A percentile compares a stretch with the other conserved stretches of the same genome.
phyloP scores from a whole-genome alignment of 129 eudicot genomes.

The Heracleum sosnowskyi region DNA sequence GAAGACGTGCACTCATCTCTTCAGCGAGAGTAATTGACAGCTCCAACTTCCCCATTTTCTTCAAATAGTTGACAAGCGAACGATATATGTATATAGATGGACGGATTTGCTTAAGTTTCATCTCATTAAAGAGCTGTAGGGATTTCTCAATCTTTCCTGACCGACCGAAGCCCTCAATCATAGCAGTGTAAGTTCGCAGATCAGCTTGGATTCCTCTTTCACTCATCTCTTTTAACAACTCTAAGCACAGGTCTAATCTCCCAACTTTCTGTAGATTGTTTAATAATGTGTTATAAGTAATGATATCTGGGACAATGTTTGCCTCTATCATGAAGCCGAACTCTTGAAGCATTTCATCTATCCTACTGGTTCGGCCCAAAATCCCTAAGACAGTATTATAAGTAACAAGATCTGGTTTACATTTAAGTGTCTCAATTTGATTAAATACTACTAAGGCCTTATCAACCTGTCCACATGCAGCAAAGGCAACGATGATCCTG shows the following conservation, averaged over 20 bases:
- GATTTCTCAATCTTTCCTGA: conserved; percentile 69
- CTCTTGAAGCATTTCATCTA: conserved; percentile 69
- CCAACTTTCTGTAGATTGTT: conserved; percentile 66
- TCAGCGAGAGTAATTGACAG: conserved; percentile 40
- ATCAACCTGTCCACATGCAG: conserved; percentile 59
- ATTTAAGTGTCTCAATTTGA: conserved; percentile 32
- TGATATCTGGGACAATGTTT: conserved; percentile 52
- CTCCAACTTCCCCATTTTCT: conserved; percentile 58
- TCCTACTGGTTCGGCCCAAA: conserved; percentile 49
- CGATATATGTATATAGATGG: conserved; percentile 70
- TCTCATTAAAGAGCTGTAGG: conserved; percentile 49
- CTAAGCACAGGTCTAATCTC: conserved; percentile 49
- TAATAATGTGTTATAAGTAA: conserved; percentile 71
- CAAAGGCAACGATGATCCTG: conserved; percentile 61
- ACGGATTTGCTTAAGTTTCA: conserved; percentile 42
- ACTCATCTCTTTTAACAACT: conserved; percentile 44
- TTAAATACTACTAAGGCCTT: conserved; percentile 54
- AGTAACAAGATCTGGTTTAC: conserved; percentile 67
- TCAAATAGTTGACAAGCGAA: conserved; percentile 49
- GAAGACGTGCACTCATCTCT: conserved; percentile 56
- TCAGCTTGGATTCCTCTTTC: conserved; percentile 59
- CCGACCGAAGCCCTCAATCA: conserved; percentile 79
- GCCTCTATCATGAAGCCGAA: conserved; percentile 53
- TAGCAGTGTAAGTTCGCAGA: conserved; percentile 65
- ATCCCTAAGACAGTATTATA: conserved; percentile 63